phyloP scores from a whole-genome alignment of 2,329 filamentous ascomycete species.

The Bipolaris zeicola region DNA sequence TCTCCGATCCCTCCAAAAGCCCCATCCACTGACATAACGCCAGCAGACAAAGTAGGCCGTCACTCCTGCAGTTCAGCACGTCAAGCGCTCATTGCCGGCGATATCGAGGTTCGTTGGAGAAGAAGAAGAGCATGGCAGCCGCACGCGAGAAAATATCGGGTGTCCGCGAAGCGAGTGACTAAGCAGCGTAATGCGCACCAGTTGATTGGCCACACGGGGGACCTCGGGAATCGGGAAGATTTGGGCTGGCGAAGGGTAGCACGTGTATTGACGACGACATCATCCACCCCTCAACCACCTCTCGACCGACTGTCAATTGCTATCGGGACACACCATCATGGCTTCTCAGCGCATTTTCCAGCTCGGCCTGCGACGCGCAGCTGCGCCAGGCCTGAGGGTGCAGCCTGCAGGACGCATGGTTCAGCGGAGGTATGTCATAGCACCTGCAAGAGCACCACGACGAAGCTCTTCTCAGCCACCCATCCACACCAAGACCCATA shows the following conservation, averaged over 20 bases:
- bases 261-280: conserved; percentile 26
- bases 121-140: conserved; percentile 13
- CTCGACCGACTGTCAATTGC: conserved; percentile 26
- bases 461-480: conserved; percentile 5
- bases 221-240: conserved; percentile 35
- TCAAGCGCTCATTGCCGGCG: conserved; percentile 42
- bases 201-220: conserved; percentile 37
- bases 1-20: conserved; percentile 52
- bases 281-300: conserved; percentile 33
- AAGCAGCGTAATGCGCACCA: conserved; percentile 22
- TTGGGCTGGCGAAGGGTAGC: conserved; percentile 8
- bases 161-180: conserved; percentile 30
- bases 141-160: conserved; percentile 44
- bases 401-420: conserved; percentile 48
- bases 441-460: conserved; percentile 13
- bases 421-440: conserved; percentile 55
- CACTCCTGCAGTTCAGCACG: conserved; percentile 45
- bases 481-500: conserved; percentile 5
- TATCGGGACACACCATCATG: conserved; percentile 33
- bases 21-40: conserved; percentile 49
- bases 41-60: conserved; percentile 43
- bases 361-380: conserved; percentile 51
- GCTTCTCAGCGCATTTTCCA: conserved; percentile 55
- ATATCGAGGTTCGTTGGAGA: conserved; percentile 49
- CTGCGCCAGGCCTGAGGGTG: conserved; percentile 50